Base-by-base conservation (phyloP, 192 early-diverging fungal species). In the Chytriomyces hyalinus region DNA sequence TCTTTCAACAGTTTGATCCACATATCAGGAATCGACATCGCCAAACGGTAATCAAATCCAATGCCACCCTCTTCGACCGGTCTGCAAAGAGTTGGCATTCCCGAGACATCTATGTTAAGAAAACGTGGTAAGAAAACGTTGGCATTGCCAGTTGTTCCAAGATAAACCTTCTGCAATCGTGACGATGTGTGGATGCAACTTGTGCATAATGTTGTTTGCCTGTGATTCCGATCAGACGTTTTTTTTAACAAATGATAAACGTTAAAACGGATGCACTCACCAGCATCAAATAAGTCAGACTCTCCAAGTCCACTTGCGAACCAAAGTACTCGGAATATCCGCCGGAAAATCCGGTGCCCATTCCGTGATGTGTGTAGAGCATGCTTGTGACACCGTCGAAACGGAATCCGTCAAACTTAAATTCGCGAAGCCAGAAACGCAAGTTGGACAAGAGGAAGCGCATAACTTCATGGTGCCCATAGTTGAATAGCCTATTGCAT, bases 1-100 rank as follows among this genome's bases (percentile, higher is more conserved):
- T 98, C 96, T 81, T 98, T 98, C 61, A 98, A 83, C 72, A 96
- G 67, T 85, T 98, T 98, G 89, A 98, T 98, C 97, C 97, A 98
- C 94, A 96, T 98, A 83, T 98, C 97, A 1, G 97, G 97, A 44
- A 98, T 84, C 44, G 97, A 95, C 97, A 98, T 98, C 0, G 91
- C 92, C 26, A 98, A 86, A 43, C 97, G 92, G 82, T 97, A 98
- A 83, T 98, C 97, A 80, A 98, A 98, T 0, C 97, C 97, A 43
- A 96, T 85, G 46, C 97, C 97, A 65, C 97, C 96, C 81, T 99
- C 96, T 59, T 77, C 69, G 0, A 94, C 90, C 11, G 93, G 87
- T 20, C 94, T 88, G 83, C 97, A 95, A 50, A 98, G 87, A 24
- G 94, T 93, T n/a, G 97, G 97, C 97, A 98, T 98, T 48, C 97